A percentile compares a stretch with the other conserved stretches of the same genome.
These are phyloP conservation scores for Trichoderma atrobrunneum DNA, from an alignment of 2,329 filamentous ascomycete genomes.

Conservation along the genomic window DNA sequence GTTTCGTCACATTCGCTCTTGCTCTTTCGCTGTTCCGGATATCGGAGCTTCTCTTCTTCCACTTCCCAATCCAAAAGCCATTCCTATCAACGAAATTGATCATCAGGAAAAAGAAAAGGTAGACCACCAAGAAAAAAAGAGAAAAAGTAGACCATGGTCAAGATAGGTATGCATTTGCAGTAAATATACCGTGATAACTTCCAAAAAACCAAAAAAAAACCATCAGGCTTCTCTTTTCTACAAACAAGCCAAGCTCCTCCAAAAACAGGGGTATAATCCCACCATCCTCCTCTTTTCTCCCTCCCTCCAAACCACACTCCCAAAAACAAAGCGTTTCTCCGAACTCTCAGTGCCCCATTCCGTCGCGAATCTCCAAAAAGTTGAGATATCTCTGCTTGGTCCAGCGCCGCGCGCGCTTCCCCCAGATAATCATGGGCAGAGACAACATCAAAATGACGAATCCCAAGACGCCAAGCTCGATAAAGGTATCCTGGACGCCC, in stretches of 20 bases:
- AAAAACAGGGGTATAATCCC: background rate
- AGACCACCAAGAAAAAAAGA: no score
- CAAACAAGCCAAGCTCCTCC: background rate
- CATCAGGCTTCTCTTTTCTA: background rate
- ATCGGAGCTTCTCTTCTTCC: background rate
- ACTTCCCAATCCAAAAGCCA: background rate
- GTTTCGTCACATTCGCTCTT: background rate
- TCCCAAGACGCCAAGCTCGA: conserved; percentile 50
- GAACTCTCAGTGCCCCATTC: conserved; percentile 27
- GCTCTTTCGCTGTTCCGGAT: background rate
- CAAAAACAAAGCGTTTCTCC: background rate
- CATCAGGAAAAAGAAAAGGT: background rate
- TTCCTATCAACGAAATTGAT: background rate
- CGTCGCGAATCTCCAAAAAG: conserved; percentile 49
- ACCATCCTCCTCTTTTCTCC: background rate
- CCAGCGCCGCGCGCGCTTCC: conserved; percentile 48
- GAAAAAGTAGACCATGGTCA: background rate
- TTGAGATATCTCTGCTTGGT: conserved; percentile 45
- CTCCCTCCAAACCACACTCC: background rate
- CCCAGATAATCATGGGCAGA: conserved; percentile 53
- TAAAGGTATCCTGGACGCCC: conserved; percentile 47
- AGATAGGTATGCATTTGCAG: background rate
- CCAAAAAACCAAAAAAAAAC: background rate
- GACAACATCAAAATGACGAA: conserved; percentile 51
- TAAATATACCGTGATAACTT: background rate